Evolutionary conservation across 2,329 filamentous ascomycete genomes (phyloP), one percentile per base, ranked within the genome.

Genomic region (Pseudocercospora vitis): DNA sequence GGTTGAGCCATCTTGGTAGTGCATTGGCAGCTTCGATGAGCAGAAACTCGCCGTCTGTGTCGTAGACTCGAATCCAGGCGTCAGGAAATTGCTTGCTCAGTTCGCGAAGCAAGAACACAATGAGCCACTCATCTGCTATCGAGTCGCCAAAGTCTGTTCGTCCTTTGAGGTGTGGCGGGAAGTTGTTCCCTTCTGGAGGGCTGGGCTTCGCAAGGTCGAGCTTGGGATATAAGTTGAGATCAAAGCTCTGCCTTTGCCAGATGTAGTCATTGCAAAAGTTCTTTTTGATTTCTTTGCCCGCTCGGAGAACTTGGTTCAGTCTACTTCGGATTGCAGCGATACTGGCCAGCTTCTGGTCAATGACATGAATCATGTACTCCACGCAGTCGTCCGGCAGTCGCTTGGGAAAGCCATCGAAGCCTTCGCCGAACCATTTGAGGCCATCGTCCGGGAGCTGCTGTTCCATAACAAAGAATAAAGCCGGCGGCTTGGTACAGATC

Each of bases 71-170:
- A 42, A 91, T 81, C 91, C 92, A 99, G 6, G 91, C 77, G 55
- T 87, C 79, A 3, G 83, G 76, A 64, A 88, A 88, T 31, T 81
- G 78, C 62, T 80, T 87, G 63, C 86, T 91, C 63, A 97, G 74
- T 72, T 95, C 87, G 39, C 88, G 84, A 24, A 99, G 77, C 4
- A 97, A 75, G 73, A 91, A 96, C 16, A 97, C 91, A 55, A 97
- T 86, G 4, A 97, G 81, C 95, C 94, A 99, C 75, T 99, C 95
- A 65, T 99, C 94, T 66, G 96, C 92, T 3, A 97, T 85, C 0
- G 91, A 94, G 71, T 99, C 95, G 7, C 92, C 91, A 65, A 91
- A 97, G 68, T 92, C 88, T 0, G 90, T 94, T 48, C 79, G 77
- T 16, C 92, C 92, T 58, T 83, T 81, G 4, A 99, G 62, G 47